These are phyloP conservation scores for Picea sitchensis DNA, from an alignment of 75 land plant species.

Conservation along the genomic window DNA sequence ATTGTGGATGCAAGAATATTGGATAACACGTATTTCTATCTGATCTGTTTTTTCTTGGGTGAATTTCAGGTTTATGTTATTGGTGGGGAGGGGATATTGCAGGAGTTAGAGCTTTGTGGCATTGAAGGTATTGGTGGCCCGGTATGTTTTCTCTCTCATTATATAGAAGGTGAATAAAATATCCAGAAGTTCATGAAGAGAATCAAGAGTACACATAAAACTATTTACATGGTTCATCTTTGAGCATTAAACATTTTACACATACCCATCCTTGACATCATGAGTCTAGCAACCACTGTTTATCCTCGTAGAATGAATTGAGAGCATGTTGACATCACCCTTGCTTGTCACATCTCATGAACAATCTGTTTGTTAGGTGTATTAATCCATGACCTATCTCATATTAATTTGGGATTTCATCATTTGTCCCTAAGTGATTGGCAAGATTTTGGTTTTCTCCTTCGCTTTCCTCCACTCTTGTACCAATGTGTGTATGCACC, in stretches of 20 bases:
- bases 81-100: constrained; percentile 88
- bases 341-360: not conserved
- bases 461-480: no score
- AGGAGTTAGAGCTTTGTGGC: constrained; percentile 91
- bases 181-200: not conserved
- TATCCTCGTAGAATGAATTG: not conserved
- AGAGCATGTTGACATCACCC: not conserved
- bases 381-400: no score
- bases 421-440: no score
- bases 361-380: no score
- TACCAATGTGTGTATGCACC: no score
- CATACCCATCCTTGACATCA: not conserved
- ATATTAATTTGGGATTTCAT: no score
- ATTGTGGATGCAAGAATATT: not conserved
- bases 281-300: not conserved
- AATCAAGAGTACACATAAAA: not conserved
- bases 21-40: not conserved
- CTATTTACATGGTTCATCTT: not conserved
- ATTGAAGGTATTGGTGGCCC: constrained; percentile 87
- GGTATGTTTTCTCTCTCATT: constrained; percentile 36
- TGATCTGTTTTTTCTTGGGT: constrained; percentile 1
- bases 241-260: not conserved
- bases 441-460: no score
- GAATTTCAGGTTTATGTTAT: constrained; percentile 75
- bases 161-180: not conserved